These are phyloP conservation scores for Crucibulum cyathiforme DNA, from an alignment of 1,284 basidiomycete genomes.

Conservation along the genomic window DNA sequence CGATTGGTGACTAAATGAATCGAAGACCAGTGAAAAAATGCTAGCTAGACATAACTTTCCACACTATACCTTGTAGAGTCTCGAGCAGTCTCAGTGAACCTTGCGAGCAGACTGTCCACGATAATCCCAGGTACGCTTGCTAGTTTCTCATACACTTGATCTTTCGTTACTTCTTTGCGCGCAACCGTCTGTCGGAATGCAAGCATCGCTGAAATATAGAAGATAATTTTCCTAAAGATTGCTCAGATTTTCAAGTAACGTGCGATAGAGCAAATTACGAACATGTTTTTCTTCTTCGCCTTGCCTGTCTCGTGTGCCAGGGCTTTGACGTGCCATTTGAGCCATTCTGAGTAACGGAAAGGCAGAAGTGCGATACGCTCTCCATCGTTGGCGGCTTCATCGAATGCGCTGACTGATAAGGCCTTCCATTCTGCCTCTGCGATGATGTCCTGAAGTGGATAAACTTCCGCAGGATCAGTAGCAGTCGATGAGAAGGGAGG, in stretches of 20 bases:
- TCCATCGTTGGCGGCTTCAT: conserved; percentile 52
- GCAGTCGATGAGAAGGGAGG: conserved; percentile 76
- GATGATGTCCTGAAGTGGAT: conserved; percentile 78
- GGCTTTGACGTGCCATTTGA: conserved; percentile 62
- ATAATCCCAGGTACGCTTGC: conserved; percentile 66
- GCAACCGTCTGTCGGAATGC: conserved; percentile 62
- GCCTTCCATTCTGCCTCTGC: conserved; percentile 79
- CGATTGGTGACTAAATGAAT: conserved; percentile 56
- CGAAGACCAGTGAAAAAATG: conserved; percentile 2
- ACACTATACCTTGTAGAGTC: conserved; percentile 59
- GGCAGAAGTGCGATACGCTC: conserved; percentile 67
- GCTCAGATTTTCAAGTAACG: neutral
- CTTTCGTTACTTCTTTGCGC: conserved; percentile 52
- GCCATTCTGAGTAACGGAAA: conserved; percentile 69
- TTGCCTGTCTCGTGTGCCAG: conserved; percentile 40
- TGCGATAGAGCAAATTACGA: conserved; percentile 26
- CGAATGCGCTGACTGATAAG: conserved; percentile 59
- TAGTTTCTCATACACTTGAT: conserved; percentile 61
- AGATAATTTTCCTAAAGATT: conserved; percentile 66
- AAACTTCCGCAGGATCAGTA: conserved; percentile 72
- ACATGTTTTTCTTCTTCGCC: conserved; percentile 64
- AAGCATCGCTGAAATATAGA: conserved; percentile 82
- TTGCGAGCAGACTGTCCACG: conserved; percentile 75
- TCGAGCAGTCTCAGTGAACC: conserved; percentile 79
- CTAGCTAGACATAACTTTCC: neutral